Evolutionary conservation across 495 filamentous ascomycete genomes (phyloP).

Genomic region (Aspergillus haitiensis): DNA sequence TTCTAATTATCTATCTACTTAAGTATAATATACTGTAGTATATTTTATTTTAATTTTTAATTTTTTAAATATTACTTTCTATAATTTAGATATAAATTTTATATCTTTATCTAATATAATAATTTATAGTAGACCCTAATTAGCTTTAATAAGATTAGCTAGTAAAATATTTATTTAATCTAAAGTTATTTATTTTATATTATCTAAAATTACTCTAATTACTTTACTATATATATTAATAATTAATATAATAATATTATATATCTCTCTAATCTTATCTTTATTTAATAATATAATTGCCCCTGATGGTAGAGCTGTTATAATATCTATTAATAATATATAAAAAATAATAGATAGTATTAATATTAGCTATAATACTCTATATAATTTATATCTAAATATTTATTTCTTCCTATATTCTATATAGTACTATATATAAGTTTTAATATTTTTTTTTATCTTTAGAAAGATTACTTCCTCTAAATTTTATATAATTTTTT

Average conservation of each 20-base stretch:
- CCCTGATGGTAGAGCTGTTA: too few relatives aligned
- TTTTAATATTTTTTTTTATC: too few relatives aligned
- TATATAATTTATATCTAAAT: too few relatives aligned
- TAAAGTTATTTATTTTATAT: neutral
- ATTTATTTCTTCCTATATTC: too few relatives aligned
- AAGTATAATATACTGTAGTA: too few relatives aligned
- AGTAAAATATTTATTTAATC: neutral
- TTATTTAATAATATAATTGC: neutral
- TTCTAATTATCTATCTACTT: too few relatives aligned
- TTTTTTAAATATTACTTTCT: neutral
- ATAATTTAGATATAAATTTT: conserved; percentile 1
- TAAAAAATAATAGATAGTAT: neutral
- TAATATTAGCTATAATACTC: too few relatives aligned
- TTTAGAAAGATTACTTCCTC: too few relatives aligned
- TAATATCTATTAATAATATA: too few relatives aligned
- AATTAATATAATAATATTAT: neutral
- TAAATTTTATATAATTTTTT: too few relatives aligned
- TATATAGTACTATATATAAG: too few relatives aligned
- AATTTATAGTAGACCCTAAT: neutral
- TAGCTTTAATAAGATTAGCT: neutral
- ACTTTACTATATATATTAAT: neutral
- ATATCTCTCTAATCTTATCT: neutral
- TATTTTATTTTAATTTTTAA: conserved; percentile 1
- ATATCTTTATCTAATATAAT: neutral
- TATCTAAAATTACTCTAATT: neutral